Evolutionary conservation across 2,329 filamentous ascomycete genomes (phyloP), one percentile per base, ranked within the genome.

Genomic region (Raffaelea deltoideospora): DNA sequence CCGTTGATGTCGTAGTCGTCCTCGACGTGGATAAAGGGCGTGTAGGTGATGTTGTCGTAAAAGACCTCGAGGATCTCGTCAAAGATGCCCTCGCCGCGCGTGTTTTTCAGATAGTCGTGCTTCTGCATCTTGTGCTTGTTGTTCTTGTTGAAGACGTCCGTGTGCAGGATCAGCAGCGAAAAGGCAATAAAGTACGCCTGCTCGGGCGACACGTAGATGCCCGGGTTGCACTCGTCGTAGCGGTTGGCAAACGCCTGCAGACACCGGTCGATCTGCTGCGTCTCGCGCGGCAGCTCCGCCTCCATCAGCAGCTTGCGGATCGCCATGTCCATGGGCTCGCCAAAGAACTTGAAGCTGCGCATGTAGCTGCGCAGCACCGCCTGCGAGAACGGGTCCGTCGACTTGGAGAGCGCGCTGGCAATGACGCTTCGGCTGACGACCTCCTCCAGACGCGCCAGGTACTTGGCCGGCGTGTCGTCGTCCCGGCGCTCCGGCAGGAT

Each of bases 61-160:
- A 98, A 92, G 53, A 88, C 95, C 50, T 86, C 86, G 13, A 96
- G 65, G 30, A 96, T 82, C 45, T 96, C 88, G 46, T 92, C 83
- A 36, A 82, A 83, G n/a, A 96, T 82, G 13, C 85, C 85, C 53
- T 96, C 87, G 3, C 83, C 86, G 18, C 76, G 77, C 0, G 87
- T 92, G 53, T 96, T 96, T 57, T 92, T 95, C 47, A 96, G 69
- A 57, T 98, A 98, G 51, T 96, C 90, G 1, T 71, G 62, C 53
- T 93, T 92, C 52, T 93, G 86, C 90, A 98, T 98, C 59, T 98
- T 98, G 56, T 90, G 74, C 61, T 96, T 96, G 62, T 96, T 96
- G 63, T 96, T 98, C 59, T 93, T 94, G 65, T 98, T 98, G 72
- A 96, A 96, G n/a, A 93, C 84, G 53, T 98, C 90, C 0, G 90